Evolutionary conservation across 2,329 filamentous ascomycete genomes (phyloP), one percentile per base, ranked within the genome.

Genomic region (Zasmidium citrigriseum): DNA sequence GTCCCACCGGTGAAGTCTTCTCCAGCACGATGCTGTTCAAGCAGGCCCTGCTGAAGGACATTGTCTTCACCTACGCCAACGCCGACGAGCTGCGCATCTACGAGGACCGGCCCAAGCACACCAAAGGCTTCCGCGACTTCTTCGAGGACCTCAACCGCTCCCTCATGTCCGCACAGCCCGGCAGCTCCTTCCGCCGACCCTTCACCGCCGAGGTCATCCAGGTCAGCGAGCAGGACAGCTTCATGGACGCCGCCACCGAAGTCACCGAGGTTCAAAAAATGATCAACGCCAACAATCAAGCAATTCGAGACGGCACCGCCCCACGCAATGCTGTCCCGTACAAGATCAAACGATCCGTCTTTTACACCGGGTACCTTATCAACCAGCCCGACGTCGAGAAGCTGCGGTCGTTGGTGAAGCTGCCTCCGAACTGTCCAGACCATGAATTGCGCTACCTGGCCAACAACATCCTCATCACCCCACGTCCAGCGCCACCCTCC

Each of bases 331-430:
- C 78, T 29, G 75, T 77, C 47, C 81, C 77, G 1, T 77, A 95
- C 60, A 82, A 85, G 66, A 91, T 99, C 72, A 91, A 90, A 74
- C 93, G 93, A 72, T 91, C 87, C 1, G 88, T 96, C 51, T 91
- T 92, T 75, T 97, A 93, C 76, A 97, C 95, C 1, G 91, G 91
- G 51, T 98, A 99, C 75, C 85, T 96, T 75, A 88, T 99, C 64
- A 82, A 82, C 44, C 80, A 86, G 49, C 80, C 84, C 23, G 90
- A 95, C 72, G 88, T 88, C 1, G 84, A 89, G 69, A 86, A 84
- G 55, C 80, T 98, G 38, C 83, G 90, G 56, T 82, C 83, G 4
- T 81, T 96, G n/a, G 86, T 87, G 25, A 75, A 86, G 52, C 78
- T 91, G 20, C 88, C 88, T 3, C 70, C 79, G 3, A 82, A 83